Evolutionary conservation across 192 early-diverging fungal genomes (phyloP).

Genomic region (Oehlia diaphana): DNA sequence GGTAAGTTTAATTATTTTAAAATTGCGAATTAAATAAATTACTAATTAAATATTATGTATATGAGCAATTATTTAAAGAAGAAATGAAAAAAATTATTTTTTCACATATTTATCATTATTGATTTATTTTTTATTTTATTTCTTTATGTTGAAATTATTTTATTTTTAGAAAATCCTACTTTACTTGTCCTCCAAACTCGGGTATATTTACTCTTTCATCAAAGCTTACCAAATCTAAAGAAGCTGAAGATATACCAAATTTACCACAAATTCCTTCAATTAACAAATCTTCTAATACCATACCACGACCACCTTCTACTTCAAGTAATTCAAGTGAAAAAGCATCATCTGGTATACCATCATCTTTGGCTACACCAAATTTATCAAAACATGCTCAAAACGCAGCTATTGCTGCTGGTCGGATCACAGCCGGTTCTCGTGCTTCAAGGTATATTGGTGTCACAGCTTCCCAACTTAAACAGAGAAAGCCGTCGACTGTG

Average conservation of each 20-base stretch:
- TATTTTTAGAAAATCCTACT: constrained; percentile 60
- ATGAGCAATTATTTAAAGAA: too few species aligned
- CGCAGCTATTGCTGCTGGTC: constrained; percentile 46
- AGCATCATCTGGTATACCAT: constrained; percentile 22
- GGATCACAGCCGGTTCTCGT: constrained; percentile 56
- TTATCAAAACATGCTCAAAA: constrained; percentile 36
- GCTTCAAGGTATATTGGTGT: constrained; percentile 59
- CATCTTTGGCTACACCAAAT: constrained; percentile 17
- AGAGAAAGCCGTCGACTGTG: constrained; percentile 29
- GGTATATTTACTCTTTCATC: constrained; percentile 75
- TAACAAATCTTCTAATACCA: background rate
- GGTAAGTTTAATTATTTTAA: constrained; percentile 38
- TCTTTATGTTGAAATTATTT: background rate
- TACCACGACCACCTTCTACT: constrained; percentile 31
- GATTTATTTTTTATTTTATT: background rate
- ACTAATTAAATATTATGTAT: too few species aligned
- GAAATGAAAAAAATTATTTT: too few species aligned
- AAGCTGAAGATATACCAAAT: constrained; percentile 19
- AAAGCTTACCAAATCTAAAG: constrained; percentile 49
- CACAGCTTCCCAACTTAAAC: constrained; percentile 54
- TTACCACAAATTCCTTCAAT: constrained; percentile 13
- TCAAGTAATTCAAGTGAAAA: constrained; percentile 11
- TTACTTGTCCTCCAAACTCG: constrained; percentile 64
- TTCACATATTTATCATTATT: background rate
- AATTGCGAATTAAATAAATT: too few species aligned